phyloP scores from a whole-genome alignment of 2,329 filamentous ascomycete genomes.

The Tothia fuscella region DNA sequence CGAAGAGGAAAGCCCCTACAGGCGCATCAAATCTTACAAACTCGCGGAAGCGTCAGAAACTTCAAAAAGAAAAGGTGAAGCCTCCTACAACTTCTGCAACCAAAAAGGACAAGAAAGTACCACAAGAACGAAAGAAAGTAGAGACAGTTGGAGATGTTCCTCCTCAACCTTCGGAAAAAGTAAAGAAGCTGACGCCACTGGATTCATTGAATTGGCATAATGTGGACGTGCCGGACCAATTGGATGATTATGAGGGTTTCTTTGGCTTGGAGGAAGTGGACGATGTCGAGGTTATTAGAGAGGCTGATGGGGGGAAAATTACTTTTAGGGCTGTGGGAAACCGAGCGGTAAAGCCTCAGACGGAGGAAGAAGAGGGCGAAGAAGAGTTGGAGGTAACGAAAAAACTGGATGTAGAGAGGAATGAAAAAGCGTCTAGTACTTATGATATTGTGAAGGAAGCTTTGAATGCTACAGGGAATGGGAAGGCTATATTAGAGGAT shows the following conservation, averaged over 20 bases:
- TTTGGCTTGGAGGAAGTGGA: conserved; percentile 86
- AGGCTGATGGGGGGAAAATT: conserved; percentile 36
- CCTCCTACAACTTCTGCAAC: neutral
- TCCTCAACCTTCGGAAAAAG: neutral
- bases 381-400: conserved; percentile 8
- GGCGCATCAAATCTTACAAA: no score
- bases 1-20: no score
- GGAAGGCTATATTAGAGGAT: no score
- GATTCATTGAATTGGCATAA: conserved; percentile 51
- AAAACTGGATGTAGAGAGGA: conserved; percentile 12
- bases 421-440: neutral
- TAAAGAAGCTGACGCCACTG: conserved; percentile 16
- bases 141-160: neutral
- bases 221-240: conserved; percentile 58
- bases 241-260: conserved; percentile 88
- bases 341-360: neutral
- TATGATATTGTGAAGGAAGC: neutral
- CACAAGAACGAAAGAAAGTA: neutral
- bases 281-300: conserved; percentile 70
- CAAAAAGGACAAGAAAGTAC: neutral
- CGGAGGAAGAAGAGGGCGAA: neutral
- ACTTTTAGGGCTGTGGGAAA: conserved; percentile 21
- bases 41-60: conserved; percentile 1
- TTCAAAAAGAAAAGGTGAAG: conserved; percentile 3
- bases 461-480: neutral